Conservation (phyloP, 495 filamentous ascomycete genomes). For the Xeromyces bisporus region DNA sequence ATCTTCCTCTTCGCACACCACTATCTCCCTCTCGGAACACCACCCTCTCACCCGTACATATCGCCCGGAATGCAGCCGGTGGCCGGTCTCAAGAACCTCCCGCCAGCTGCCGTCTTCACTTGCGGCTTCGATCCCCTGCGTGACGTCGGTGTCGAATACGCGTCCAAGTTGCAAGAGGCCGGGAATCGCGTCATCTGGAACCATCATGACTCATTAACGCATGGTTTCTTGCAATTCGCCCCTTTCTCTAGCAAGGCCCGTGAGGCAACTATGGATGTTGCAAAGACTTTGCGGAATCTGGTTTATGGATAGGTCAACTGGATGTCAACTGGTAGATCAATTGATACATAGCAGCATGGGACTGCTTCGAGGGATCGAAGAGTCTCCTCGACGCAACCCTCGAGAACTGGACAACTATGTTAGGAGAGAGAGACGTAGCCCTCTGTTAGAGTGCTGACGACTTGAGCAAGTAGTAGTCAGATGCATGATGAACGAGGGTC, state of each 20-base stretch:
- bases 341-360: too few relatives aligned
- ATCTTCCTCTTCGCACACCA: constrained; percentile 21
- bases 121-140: constrained; percentile 21
- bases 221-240: constrained; percentile 22
- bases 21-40: constrained; percentile 13
- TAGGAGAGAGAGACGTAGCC: too few relatives aligned
- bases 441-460: too few relatives aligned
- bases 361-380: too few relatives aligned
- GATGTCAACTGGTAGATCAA: too few relatives aligned
- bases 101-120: constrained; percentile 16
- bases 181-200: constrained; percentile 13
- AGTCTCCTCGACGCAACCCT: too few relatives aligned
- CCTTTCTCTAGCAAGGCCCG: constrained; percentile 17
- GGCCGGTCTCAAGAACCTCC: constrained; percentile 4
- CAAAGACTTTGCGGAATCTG: background rate
- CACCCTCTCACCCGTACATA: constrained; percentile 1
- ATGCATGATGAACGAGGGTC: too few relatives aligned
- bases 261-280: constrained; percentile 5
- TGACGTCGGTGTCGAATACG: constrained; percentile 21
- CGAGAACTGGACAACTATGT: too few relatives aligned
- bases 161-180: constrained; percentile 15
- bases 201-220: constrained; percentile 13
- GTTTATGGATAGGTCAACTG: background rate
- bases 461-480: too few relatives aligned
- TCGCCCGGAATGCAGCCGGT: constrained; percentile 2